Evolutionary conservation across 2,329 filamentous ascomycete species (phyloP).

Genomic region (Teratosphaeria pseudoeucalypti): DNA sequence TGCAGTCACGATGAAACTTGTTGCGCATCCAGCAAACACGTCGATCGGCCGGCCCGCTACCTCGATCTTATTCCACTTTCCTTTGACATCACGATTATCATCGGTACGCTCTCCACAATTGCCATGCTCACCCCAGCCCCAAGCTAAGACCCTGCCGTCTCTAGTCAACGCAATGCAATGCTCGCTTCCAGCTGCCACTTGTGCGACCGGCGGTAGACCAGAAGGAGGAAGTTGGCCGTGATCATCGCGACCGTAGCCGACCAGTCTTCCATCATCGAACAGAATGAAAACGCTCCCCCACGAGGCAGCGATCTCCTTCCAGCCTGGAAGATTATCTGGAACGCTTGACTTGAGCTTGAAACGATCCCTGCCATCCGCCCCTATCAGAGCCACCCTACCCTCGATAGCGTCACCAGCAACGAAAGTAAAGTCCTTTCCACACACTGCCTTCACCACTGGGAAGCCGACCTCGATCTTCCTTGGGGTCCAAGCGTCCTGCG

Average conservation of each 20-base stretch:
- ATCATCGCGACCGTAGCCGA: slow-evolving; percentile 75
- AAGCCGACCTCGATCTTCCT: slow-evolving; percentile 53
- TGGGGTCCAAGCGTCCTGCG: slow-evolving; percentile 47
- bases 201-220: slow-evolving; percentile 46
- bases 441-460: slow-evolving; percentile 55
- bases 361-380: slow-evolving; percentile 65
- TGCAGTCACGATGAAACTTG: slow-evolving; percentile 64
- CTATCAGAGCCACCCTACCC: slow-evolving; percentile 58
- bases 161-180: slow-evolving; percentile 67
- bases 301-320: slow-evolving; percentile 62
- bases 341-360: slow-evolving; percentile 35
- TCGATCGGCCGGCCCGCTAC: slow-evolving; percentile 34
- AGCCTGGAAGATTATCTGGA: slow-evolving; percentile 44
- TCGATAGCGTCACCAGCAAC: slow-evolving; percentile 45
- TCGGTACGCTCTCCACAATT: slow-evolving; percentile 70
- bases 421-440: slow-evolving; percentile 79
- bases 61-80: slow-evolving; percentile 56
- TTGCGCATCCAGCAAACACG: slow-evolving; percentile 81
- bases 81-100: slow-evolving; percentile 56
- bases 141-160: slow-evolving; percentile 58
- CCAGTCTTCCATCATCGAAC: slow-evolving; percentile 47
- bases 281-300: slow-evolving; percentile 77
- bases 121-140: slow-evolving; percentile 97
- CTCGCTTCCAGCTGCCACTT: slow-evolving; percentile 78
- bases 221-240: slow-evolving; percentile 67